These are phyloP conservation scores for Saccharomyces hybrid DNA, from an alignment of 1,139 yeast genomes.

Conservation along the genomic window DNA sequence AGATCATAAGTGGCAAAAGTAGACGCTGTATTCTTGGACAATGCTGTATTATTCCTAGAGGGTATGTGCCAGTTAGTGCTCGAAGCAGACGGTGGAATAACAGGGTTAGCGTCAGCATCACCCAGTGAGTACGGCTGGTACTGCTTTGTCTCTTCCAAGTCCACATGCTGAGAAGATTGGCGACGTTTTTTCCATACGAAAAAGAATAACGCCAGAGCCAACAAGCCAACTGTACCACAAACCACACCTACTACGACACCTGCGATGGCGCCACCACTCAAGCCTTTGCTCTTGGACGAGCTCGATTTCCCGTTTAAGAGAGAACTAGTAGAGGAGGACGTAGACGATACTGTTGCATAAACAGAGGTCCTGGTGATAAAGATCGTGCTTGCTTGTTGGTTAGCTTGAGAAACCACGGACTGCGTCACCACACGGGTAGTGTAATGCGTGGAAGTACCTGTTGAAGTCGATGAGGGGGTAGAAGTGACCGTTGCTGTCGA, in stretches of 20 bases:
- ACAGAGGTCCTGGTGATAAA: slow-evolving; percentile 19
- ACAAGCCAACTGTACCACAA: slow-evolving; percentile 40
- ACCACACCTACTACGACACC: slow-evolving; percentile 64
- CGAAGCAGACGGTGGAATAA: slow-evolving; percentile 14
- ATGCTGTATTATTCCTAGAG: slow-evolving; percentile 13
- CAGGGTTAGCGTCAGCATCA: slow-evolving; percentile 25
- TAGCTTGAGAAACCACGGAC: slow-evolving; percentile 12
- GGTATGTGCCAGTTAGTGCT: slow-evolving; percentile 14
- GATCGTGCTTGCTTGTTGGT: slow-evolving; percentile 11
- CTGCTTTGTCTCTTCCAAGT: slow-evolving; percentile 29
- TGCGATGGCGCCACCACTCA: slow-evolving; percentile 62
- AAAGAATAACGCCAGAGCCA: slow-evolving; percentile 35
- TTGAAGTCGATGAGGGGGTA: slow-evolving; percentile 2
- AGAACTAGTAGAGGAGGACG: slow-evolving; percentile 7
- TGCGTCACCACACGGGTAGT: slow-evolving; percentile 12
- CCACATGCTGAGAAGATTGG: slow-evolving; percentile 15
- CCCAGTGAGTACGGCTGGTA: slow-evolving; percentile 32
- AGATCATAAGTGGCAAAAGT: background rate
- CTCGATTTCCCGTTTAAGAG: slow-evolving; percentile 7
- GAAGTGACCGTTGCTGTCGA: slow-evolving; percentile 4
- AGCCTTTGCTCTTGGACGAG: slow-evolving; percentile 11
- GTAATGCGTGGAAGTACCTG: slow-evolving; percentile 3
- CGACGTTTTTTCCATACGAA: slow-evolving; percentile 38
- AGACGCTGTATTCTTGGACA: background rate
- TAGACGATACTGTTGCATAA: slow-evolving; percentile 8